phyloP scores from a whole-genome alignment of 2,329 filamentous ascomycete genomes.

The Drechslerella coelobrocha region DNA sequence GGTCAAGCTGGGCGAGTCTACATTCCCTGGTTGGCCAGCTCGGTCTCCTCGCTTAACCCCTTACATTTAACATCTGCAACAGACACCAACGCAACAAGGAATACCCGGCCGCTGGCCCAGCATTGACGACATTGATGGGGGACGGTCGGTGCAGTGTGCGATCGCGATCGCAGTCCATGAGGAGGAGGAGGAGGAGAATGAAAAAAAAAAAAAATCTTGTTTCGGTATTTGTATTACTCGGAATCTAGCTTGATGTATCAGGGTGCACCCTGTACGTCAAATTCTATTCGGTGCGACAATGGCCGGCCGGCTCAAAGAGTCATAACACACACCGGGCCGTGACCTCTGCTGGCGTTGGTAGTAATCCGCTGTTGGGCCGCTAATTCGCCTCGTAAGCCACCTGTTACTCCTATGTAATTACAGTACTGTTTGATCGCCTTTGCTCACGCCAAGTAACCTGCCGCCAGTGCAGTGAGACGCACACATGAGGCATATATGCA shows the following conservation, averaged over 20 bases:
- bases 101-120: too few species aligned
- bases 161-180: neutral
- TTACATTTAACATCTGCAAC: constrained; percentile 16
- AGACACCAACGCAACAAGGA: constrained; percentile 1
- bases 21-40: constrained; percentile 9
- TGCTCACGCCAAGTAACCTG: too few species aligned
- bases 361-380: too few species aligned
- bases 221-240: neutral
- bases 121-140: neutral
- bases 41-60: constrained; percentile 20
- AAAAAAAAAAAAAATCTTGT: neutral
- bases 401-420: too few species aligned
- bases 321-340: too few species aligned
- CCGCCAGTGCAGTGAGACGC: too few species aligned
- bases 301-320: too few species aligned
- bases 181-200: neutral
- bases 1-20: constrained; percentile 10
- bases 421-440: too few species aligned
- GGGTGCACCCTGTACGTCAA: neutral
- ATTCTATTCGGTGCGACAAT: neutral
- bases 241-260: neutral
- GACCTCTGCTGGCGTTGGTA: too few species aligned
- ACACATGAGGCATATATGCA: too few species aligned
- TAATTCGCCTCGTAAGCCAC: too few species aligned
- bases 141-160: too few species aligned